These are phyloP conservation scores for Exophiala phaeomuriformis DNA, from an alignment of 2,329 filamentous ascomycete genomes.

Conservation along the genomic window DNA sequence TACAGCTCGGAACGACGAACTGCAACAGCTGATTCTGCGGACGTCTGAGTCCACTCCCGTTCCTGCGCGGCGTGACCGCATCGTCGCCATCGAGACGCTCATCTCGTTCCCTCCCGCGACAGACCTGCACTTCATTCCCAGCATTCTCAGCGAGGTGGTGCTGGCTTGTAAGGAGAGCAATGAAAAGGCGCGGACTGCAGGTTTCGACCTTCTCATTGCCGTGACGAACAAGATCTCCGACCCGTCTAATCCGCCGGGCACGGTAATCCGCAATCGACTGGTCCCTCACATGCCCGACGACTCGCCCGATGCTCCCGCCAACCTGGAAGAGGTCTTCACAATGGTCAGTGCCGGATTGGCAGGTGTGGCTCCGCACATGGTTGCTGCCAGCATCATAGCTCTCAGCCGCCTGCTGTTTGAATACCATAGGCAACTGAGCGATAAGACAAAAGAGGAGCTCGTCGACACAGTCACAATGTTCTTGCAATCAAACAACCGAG, in stretches of 20 bases:
- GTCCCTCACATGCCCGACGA: slow-evolving; percentile 80
- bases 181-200: slow-evolving; percentile 80
- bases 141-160: slow-evolving; percentile 86
- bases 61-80: slow-evolving; percentile 76
- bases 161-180: slow-evolving; percentile 97
- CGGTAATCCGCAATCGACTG: slow-evolving; percentile 79
- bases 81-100: slow-evolving; percentile 73
- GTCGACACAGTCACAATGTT: slow-evolving; percentile 95
- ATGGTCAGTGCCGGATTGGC: slow-evolving; percentile 97
- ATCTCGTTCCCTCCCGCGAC: slow-evolving; percentile 68
- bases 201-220: slow-evolving; percentile 81
- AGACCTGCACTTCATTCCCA: slow-evolving; percentile 87
- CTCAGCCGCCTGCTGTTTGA: slow-evolving; percentile 89
- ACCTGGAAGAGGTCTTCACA: slow-evolving; percentile 90
- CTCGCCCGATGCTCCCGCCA: slow-evolving; percentile 68
- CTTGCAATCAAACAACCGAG: slow-evolving; percentile 89
- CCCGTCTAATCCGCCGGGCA: slow-evolving; percentile 49
- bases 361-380: slow-evolving; percentile 90
- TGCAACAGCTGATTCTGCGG: slow-evolving; percentile 72
- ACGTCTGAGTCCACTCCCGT: slow-evolving; percentile 79
- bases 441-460: slow-evolving; percentile 68
- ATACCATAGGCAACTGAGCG: slow-evolving; percentile 64
- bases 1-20: slow-evolving; percentile 63
- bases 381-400: slow-evolving; percentile 92
- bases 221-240: slow-evolving; percentile 78